A percentile compares a stretch with the other conserved stretches of the same genome.
phyloP scores from a whole-genome alignment of 2,329 filamentous ascomycete species.

The Fusarium musae region DNA sequence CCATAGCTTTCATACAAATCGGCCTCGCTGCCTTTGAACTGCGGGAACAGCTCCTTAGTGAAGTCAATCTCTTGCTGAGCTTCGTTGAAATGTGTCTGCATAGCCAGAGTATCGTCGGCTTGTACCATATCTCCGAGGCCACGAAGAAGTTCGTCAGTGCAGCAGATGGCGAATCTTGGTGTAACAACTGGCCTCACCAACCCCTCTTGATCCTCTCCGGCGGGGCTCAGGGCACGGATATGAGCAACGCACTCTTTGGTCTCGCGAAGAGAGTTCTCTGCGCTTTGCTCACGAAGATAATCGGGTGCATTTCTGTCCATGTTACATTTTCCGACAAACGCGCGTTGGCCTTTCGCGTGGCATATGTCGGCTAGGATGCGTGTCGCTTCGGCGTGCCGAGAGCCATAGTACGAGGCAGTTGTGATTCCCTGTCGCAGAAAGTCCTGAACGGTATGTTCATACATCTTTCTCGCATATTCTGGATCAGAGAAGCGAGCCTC shows the following conservation, averaged over 20 bases:
- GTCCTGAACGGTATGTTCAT: conserved; percentile 7
- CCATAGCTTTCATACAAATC: conserved; percentile 14
- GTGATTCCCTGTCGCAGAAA: conserved; percentile 17
- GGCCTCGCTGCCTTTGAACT: conserved; percentile 14
- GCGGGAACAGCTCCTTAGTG: conserved; percentile 3
- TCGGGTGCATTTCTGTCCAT: conserved; percentile 20
- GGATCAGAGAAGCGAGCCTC: conserved; percentile 16
- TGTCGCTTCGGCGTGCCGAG: conserved; percentile 11
- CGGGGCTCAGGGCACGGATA: not conserved
- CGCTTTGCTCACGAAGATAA: conserved; percentile 3
- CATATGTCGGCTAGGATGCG: conserved; percentile 17
- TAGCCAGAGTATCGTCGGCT: not conserved
- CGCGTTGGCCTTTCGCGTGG: not conserved
- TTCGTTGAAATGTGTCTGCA: conserved; percentile 25
- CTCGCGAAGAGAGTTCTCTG: not conserved
- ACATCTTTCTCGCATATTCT: not conserved
- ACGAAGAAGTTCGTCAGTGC: conserved; percentile 12
- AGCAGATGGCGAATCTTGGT: conserved; percentile 22
- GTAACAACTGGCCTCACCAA: conserved; percentile 11
- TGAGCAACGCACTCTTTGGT: conserved; percentile 13
- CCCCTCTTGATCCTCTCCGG: not conserved
- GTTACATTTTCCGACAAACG: conserved; percentile 21
- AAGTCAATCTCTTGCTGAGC: conserved; percentile 18
- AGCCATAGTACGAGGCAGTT: conserved; percentile 20
- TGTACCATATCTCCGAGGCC: conserved; percentile 12